These are phyloP conservation scores for Diversispora eburnea DNA, from an alignment of 192 early-diverging fungal species.

Conservation along the genomic window DNA sequence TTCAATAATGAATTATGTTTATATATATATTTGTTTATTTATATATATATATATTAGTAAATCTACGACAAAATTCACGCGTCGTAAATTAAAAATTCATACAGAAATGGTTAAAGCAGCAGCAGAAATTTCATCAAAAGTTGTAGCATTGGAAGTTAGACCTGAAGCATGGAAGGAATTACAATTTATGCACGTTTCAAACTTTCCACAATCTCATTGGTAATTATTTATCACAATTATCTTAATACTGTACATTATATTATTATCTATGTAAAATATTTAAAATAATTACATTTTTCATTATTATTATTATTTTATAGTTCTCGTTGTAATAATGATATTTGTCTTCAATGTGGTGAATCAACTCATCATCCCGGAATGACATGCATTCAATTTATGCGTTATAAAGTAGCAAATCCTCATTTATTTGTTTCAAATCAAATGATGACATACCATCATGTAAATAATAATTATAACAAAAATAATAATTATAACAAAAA, in stretches of 20 bases:
- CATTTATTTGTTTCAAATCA: background rate
- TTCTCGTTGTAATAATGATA: conserved; percentile 33
- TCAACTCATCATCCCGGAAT: conserved; percentile 39
- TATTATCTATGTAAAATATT: too few species aligned
- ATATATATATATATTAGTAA: background rate
- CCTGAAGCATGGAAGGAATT: conserved; percentile 55
- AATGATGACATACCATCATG: background rate
- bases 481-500: conserved; percentile 19
- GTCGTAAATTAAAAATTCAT: conserved; percentile 16
- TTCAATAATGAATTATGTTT: background rate
- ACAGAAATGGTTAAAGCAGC: conserved; percentile 17
- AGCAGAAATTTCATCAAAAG: conserved; percentile 38
- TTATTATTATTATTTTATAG: conserved; percentile 25
- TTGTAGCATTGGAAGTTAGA: conserved; percentile 45
- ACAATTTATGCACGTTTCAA: conserved; percentile 54
- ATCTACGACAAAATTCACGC: background rate
- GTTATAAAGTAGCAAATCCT: conserved; percentile 30
- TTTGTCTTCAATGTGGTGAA: conserved; percentile 54
- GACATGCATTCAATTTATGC: conserved; percentile 45
- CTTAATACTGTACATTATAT: background rate
- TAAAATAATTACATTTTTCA: background rate
- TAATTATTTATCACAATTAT: conserved; percentile 26
- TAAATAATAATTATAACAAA: too few species aligned
- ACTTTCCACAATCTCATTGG: conserved; percentile 50
- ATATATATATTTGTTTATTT: background rate